Evolutionary conservation across 139 green algal species (phyloP), one percentile per base, ranked within the genome.

Genomic region (Edaphochlamys debaryana): DNA sequence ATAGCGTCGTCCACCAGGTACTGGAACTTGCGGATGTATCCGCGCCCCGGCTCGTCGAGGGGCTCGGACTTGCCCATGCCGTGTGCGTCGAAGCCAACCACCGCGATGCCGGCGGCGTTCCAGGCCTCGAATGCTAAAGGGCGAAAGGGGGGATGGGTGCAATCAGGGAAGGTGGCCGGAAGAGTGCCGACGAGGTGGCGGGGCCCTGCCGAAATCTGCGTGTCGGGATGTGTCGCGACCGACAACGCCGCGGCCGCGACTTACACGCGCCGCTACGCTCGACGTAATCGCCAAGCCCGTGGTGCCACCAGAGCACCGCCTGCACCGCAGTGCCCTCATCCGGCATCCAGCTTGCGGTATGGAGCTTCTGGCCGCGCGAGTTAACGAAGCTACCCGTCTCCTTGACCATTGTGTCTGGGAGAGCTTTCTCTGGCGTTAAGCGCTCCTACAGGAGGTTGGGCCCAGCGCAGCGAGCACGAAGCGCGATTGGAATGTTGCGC

Each of bases 31-130:
- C 29, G 15, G 19, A 62, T 30, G 52, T 30, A 27, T 3, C 52
- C 25, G 15, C 56, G 20, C 23, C 15, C 25, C 23, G 23, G 56
- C 56, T n/a, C 2, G 20, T 77, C 66, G 37, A 84, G 32, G 7
- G 78, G 78, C 78, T 84, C 78, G 3, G 48, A 69, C 3, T 40
- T 36, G 37, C 78, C 78, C 40, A 66, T 62, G 66, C 78, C 78
- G 42, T 76, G 66, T 15, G 50, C 48, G 48, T 84, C 78, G 38
- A 77, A 84, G 66, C 78, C 78, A 34, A 38, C 76, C 25, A 76
- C 48, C 20, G 78, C 78, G n/a, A 84, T 76, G 78, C 78, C 78
- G 17, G 66, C 45, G 0, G 22, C 48, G 2, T 36, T 32, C 64
- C 48, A 77, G 1, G 27, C 1, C 34, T 84, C 34, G 66, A 54